phyloP scores from a whole-genome alignment of 176 grass and related monocot genomes.

The Avena atlantica region DNA sequence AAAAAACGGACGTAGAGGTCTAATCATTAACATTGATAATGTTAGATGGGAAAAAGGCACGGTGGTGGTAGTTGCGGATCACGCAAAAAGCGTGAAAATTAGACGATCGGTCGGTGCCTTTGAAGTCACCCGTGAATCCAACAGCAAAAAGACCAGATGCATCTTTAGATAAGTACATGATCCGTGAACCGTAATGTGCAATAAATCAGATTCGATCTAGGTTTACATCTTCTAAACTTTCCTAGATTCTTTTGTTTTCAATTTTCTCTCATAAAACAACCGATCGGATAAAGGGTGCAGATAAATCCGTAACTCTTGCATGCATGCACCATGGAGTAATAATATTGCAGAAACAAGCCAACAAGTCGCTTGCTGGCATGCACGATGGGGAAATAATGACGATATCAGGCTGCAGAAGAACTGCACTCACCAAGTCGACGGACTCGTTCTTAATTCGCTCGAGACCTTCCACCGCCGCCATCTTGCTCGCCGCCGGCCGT shows the following conservation, averaged over 20 bases:
- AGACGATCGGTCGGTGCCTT: background rate
- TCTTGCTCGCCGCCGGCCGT: background rate
- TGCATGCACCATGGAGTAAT: background rate
- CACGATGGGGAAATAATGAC: background rate
- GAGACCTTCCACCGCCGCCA: conserved; percentile 36
- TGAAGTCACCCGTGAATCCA: conserved; percentile 35
- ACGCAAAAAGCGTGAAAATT: background rate
- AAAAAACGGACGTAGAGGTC: background rate
- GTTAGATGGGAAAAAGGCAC: background rate
- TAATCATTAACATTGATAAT: background rate
- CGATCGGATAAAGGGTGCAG: background rate
- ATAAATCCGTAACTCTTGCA: background rate
- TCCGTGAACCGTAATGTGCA: conserved; percentile 9
- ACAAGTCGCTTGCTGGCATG: background rate
- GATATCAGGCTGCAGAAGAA: background rate
- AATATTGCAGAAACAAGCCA: background rate
- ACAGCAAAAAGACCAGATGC: background rate
- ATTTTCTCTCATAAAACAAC: background rate
- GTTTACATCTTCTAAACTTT: background rate
- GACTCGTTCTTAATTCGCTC: conserved; percentile 88
- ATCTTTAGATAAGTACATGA: background rate
- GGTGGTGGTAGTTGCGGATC: conserved; percentile 41
- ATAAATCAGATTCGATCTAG: conserved; percentile 2
- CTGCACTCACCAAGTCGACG: conserved; percentile 76
- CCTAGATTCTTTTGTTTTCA: background rate